phyloP scores from a whole-genome alignment of 345 rosid genomes.

The Aquilaria sinensis region DNA sequence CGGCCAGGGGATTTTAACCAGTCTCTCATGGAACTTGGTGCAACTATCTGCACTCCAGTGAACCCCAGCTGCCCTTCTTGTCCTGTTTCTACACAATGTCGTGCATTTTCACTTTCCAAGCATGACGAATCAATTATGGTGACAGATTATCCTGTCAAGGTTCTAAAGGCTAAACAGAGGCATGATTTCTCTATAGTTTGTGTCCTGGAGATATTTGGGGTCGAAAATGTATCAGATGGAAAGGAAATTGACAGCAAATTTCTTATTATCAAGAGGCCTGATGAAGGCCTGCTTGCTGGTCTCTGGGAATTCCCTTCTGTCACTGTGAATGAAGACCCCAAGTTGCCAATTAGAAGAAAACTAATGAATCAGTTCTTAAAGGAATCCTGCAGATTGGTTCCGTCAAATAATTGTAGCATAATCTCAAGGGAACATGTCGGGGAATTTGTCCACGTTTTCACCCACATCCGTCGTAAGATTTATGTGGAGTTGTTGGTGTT shows the following conservation, averaged over 20 bases:
- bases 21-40: slow-evolving; percentile 96
- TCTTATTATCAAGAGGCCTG: slow-evolving; percentile 80
- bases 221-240: slow-evolving; percentile 14
- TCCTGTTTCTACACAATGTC: slow-evolving; percentile 74
- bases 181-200: slow-evolving; percentile 64
- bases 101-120: slow-evolving; percentile 47
- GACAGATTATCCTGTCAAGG: slow-evolving; percentile 76
- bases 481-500: slow-evolving; percentile 65
- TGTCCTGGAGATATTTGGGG: slow-evolving; percentile 68
- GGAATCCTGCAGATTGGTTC: slow-evolving; percentile 50
- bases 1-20: slow-evolving; percentile 96
- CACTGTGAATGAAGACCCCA: slow-evolving; percentile 42
- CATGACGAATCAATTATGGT: slow-evolving; percentile 40
- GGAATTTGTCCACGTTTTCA: slow-evolving; percentile 74
- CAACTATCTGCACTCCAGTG: slow-evolving; percentile 67
- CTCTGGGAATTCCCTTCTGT: slow-evolving; percentile 96
- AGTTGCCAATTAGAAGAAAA: slow-evolving; percentile 46
- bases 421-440: slow-evolving; percentile 68
- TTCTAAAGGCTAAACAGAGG: slow-evolving; percentile 58
- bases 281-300: slow-evolving; percentile 89
- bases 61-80: slow-evolving; percentile 74
- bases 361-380: slow-evolving; percentile 47
- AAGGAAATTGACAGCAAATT: slow-evolving; percentile 41
- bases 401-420: slow-evolving; percentile 30
- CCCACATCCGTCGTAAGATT: slow-evolving; percentile 76